phyloP scores from a whole-genome alignment of 1,139 yeast species.

The Magnusiomyces fungicola region DNA sequence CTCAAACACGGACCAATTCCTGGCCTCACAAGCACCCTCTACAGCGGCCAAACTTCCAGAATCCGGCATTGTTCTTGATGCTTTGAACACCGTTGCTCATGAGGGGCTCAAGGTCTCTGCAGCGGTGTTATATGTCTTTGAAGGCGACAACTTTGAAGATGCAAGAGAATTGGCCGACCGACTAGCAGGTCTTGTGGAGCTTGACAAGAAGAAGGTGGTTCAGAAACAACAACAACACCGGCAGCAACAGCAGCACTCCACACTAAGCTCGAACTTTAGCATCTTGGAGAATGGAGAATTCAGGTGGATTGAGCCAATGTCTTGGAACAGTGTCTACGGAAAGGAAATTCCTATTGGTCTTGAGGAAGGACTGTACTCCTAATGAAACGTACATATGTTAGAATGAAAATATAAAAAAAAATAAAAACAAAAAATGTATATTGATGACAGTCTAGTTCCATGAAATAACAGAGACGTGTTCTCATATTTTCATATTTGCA shows the following conservation, averaged over 20 bases:
- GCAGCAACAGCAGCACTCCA: too few species aligned
- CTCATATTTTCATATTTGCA: too few species aligned
- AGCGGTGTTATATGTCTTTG: constrained; percentile 55
- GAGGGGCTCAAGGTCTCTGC: constrained; percentile 16
- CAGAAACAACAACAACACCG: background rate
- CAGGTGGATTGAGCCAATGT: constrained; percentile 52
- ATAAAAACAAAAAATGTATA: too few species aligned
- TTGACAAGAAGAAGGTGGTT: constrained; percentile 4
- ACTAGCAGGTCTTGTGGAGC: constrained; percentile 20
- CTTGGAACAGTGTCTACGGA: constrained; percentile 88
- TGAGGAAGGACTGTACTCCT: constrained; percentile 73
- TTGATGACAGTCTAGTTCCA: too few species aligned
- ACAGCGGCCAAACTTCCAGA: constrained; percentile 23
- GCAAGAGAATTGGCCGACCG: constrained; percentile 50
- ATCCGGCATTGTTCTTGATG: constrained; percentile 28
- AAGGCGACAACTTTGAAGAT: constrained; percentile 81
- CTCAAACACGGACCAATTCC: constrained; percentile 1
- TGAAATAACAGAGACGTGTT: too few species aligned
- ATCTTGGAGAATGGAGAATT: too few species aligned
- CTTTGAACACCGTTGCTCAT: constrained; percentile 17
- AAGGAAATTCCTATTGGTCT: constrained; percentile 58
- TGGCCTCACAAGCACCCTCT: constrained; percentile 13
- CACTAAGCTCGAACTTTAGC: too few species aligned
- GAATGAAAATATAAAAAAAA: too few species aligned
- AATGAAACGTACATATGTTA: constrained; percentile 10